Percentiles rank a stretch among this genome's conserved stretches.
Evolutionary conservation across 164 flowering plant genomes (phyloP).

Genomic region (Piper betle): DNA sequence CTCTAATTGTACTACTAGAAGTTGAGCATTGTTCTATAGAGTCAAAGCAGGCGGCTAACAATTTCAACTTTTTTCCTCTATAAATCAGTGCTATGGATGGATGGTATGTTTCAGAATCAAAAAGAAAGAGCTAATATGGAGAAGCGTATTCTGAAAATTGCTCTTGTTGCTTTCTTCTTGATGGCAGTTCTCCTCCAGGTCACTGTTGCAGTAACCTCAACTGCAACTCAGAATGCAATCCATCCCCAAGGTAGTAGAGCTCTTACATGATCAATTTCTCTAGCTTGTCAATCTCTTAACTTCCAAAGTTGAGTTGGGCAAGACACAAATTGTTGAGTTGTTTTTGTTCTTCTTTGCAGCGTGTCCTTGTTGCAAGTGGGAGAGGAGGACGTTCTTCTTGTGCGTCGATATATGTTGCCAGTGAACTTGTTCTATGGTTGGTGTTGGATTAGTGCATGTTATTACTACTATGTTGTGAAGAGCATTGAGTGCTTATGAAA

Average conservation of each 20-base stretch:
- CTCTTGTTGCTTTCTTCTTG: constrained; percentile 1
- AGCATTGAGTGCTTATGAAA: too few species aligned
- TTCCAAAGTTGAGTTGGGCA: background rate
- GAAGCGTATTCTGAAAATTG: background rate
- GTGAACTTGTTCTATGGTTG: background rate
- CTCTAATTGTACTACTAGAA: background rate
- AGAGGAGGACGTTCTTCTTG: background rate
- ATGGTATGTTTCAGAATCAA: background rate
- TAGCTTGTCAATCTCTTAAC: background rate
- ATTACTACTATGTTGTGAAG: too few species aligned
- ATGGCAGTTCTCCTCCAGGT: background rate
- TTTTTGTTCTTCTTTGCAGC: background rate
- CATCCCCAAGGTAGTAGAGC: constrained; percentile 2
- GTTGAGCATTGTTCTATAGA: background rate
- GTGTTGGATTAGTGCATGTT: too few species aligned
- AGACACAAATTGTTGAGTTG: background rate
- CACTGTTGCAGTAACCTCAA: background rate
- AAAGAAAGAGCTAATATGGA: background rate
- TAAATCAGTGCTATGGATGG: background rate
- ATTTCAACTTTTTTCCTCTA: background rate
- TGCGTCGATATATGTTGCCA: background rate
- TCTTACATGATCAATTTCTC: background rate
- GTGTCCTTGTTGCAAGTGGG: constrained; percentile 2
- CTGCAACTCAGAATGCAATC: background rate
- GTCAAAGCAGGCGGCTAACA: background rate